phyloP scores from a whole-genome alignment of 768 basidiomycete genomes.

The Leccinellum rugosiceps region DNA sequence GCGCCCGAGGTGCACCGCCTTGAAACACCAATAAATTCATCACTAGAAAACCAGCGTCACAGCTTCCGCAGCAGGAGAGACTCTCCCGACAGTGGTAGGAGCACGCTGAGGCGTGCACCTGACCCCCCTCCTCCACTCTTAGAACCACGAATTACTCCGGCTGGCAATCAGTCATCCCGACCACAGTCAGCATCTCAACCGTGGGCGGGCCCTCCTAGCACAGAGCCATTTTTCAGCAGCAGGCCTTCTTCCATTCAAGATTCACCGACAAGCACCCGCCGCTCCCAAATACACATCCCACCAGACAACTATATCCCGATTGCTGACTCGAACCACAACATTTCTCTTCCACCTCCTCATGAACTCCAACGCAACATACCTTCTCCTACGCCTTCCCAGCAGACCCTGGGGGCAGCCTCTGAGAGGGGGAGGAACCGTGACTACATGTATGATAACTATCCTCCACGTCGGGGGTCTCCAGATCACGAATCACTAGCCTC shows the following conservation, averaged over 20 bases:
- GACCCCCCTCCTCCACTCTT: slow-evolving; percentile 7
- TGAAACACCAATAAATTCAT: slow-evolving; percentile 13
- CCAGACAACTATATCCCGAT: slow-evolving; percentile 53
- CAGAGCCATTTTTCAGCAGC: slow-evolving; percentile 4
- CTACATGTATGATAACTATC: slow-evolving; percentile 23
- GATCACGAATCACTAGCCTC: slow-evolving; percentile 28
- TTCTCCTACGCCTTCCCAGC: slow-evolving; percentile 30
- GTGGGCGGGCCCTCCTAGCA: slow-evolving; percentile 14
- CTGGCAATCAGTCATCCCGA: slow-evolving; percentile 17
- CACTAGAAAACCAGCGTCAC: slow-evolving; percentile 16
- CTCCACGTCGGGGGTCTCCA: slow-evolving; percentile 25
- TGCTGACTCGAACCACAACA: slow-evolving; percentile 36
- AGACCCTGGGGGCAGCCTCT: slow-evolving; percentile 11
- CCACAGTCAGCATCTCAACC: slow-evolving; percentile 13
- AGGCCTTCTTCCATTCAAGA: slow-evolving; percentile 23
- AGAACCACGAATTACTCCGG: slow-evolving; percentile 15
- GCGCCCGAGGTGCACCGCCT: slow-evolving; percentile 29
- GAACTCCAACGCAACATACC: slow-evolving; percentile 35
- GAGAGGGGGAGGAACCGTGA: slow-evolving; percentile 23
- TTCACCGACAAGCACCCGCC: slow-evolving; percentile 11
- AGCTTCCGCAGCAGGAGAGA: slow-evolving; percentile 20
- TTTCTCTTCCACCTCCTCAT: slow-evolving; percentile 50
- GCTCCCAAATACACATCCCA: slow-evolving; percentile 31
- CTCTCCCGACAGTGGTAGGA: slow-evolving; percentile 13
- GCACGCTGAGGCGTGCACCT: slow-evolving; percentile 9